Evolutionary conservation across 2,329 filamentous ascomycete genomes (phyloP), one percentile per base, ranked within the genome.

Genomic region (Dactylellina leptospora): DNA sequence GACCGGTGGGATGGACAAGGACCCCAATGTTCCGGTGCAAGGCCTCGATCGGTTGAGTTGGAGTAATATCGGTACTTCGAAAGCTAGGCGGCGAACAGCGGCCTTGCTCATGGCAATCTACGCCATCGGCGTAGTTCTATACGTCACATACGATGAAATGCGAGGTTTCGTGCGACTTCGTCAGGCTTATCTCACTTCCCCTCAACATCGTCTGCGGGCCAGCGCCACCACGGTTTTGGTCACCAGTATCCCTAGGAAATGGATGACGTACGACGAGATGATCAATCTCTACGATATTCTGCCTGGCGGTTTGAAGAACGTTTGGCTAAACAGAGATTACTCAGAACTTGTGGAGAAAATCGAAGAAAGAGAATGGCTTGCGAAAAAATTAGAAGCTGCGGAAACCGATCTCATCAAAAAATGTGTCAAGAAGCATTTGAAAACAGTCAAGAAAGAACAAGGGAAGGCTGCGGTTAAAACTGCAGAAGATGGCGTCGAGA

Each of bases 161-260:
- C 85, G 88, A 48, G 88, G 92, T 9, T 99, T 96, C 78, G 90
- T 97, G 79, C 92, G 96, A 76, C 86, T 99, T 53, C 90, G 95
- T 74, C 95, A 99, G 80, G 92, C 96, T 59, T 96, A 96, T 77
- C 83, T 99, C 64, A 97, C 95, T 0, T 95, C 92, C 60, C 93
- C 95, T 1, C 91, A 97, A 79, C 95, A 99, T 80, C 90, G 95
- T 18, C 85, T 99, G 16, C 87, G 91, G 47, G 95, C 95, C 16
- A 97, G 93, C 13, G 93, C 95, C 1, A 99, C 93, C 4, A 99
- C 95, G 0, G 93, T 99, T 48, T 84, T 99, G 4, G 92, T 99
- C 56, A 95, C 89, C 74, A 90, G 89, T 9, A 96, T 99, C 55
- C 95, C 95, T 0, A 83, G 85, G 40, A 96, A 96, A 78, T 99